Conservation (phyloP, 2,329 filamentous ascomycete species). For the Nemania sp. region DNA sequence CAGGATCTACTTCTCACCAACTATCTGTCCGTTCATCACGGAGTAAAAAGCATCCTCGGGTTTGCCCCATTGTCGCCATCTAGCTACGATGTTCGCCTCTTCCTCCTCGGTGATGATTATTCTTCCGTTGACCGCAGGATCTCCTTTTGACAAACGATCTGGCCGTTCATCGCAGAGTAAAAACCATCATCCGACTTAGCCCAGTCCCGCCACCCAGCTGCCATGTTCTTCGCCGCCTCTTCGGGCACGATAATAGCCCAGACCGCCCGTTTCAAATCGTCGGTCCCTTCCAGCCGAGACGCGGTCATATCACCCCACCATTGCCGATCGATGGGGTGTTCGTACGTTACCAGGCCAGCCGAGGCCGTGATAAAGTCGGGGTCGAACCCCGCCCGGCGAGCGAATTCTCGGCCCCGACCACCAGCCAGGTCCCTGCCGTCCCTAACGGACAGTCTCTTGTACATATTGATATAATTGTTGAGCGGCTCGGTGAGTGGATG, state of each 20-base stretch:
- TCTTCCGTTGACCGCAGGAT: neutral
- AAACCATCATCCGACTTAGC: constrained; percentile 16
- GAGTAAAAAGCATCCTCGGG: too few species aligned
- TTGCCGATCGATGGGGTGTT: constrained; percentile 3
- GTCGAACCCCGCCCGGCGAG: constrained; percentile 22
- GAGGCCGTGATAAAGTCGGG: constrained; percentile 14
- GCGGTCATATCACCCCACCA: constrained; percentile 23
- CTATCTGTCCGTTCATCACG: too few species aligned
- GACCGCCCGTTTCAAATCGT: constrained; percentile 8
- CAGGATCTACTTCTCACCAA: too few species aligned
- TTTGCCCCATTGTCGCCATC: too few species aligned
- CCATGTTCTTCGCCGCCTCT: constrained; percentile 13
- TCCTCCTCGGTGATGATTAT: too few species aligned
- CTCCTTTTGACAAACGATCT: constrained; percentile 25
- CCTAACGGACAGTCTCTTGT: constrained; percentile 6
- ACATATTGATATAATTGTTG: constrained; percentile 2
- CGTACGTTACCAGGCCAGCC: constrained; percentile 10
- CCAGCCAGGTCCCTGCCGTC: constrained; percentile 13
- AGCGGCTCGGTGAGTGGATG: constrained; percentile 17
- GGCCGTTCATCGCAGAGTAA: constrained; percentile 16
- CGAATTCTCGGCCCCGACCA: constrained; percentile 23
- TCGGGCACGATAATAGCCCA: constrained; percentile 20
- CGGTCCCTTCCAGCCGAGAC: constrained; percentile 8
- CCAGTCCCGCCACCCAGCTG: constrained; percentile 22
- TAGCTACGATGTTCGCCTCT: too few species aligned